Evolutionary conservation across 371 early-diverging fungal genomes (phyloP), one percentile per base, ranked within the genome.

Genomic region (Mortierella sp.): DNA sequence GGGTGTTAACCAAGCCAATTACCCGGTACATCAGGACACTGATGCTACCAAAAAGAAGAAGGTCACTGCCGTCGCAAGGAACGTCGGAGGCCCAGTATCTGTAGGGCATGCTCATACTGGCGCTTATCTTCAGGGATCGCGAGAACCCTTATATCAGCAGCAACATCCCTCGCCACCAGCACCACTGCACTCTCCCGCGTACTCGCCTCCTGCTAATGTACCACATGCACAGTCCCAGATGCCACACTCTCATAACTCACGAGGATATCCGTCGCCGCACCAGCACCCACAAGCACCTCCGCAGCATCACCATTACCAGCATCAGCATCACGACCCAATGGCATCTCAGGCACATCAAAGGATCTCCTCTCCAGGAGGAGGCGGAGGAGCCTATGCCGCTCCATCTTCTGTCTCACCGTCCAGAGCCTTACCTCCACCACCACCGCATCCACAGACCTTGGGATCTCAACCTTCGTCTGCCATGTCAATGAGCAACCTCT

Each of bases 41-140:
- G 63, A 63, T n/a, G 50, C 42, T 21, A 27, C 50, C n/a, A 63
- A 63, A 27, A 63, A 63, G 56, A 63, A 63, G 31, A 54, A 32
- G 19, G 39, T 9, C 0, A 30, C 27, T 0, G 62, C 21, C 17
- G 1, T 21, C 6, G 8, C 44, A 32, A 24, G 31, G 23, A 27
- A 6, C 0, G 4, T 27, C 4, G 31, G 26, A 12, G 5, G 14
- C 7, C 6, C 60, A 3, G 37, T 30, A 4, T n/a, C 42, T 19
- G 23, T 42, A n/a, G 50, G 50, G 4, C 51, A 51, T 17, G 32
- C 28, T 17, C 51, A 51, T 17, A 30, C 28, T 17, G 8, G 51
- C 34, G 32, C 28, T 28, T 54, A 55, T 30, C 62, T 27, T 48
- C 32, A 15, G 19, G 55, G 49, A 26, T 14, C 56, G 6, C 23